These are phyloP conservation scores for Cladobotryum mycophilum DNA, from an alignment of 2,329 filamentous ascomycete species.

Conservation along the genomic window DNA sequence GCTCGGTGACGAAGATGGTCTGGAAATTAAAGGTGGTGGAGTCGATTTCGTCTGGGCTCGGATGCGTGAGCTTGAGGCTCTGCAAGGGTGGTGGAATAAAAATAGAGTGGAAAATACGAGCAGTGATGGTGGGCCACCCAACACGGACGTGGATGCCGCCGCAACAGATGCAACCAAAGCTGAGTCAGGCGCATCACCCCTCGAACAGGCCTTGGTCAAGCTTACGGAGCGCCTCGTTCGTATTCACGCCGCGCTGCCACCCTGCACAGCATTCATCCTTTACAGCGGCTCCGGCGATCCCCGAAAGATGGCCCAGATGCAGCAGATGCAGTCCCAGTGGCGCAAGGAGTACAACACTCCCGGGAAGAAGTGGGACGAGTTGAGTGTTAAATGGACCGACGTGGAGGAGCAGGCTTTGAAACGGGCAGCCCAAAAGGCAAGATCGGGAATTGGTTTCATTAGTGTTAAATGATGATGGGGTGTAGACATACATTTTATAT, in stretches of 20 bases:
- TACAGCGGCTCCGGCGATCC: constrained; percentile 63
- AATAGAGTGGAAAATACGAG: constrained; percentile 38
- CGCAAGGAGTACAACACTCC: constrained; percentile 59
- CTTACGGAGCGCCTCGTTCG: constrained; percentile 45
- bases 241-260: constrained; percentile 53
- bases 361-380: constrained; percentile 59
- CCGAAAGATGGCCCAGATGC: constrained; percentile 57
- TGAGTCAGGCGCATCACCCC: constrained; percentile 21
- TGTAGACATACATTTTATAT: background rate
- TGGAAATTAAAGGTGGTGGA: constrained; percentile 51
- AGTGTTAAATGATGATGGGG: constrained; percentile 48
- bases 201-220: constrained; percentile 41
- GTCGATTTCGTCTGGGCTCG: constrained; percentile 63
- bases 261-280: constrained; percentile 59
- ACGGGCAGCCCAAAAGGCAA: constrained; percentile 49
- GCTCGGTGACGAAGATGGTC: constrained; percentile 50
- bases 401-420: constrained; percentile 57
- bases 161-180: constrained; percentile 12
- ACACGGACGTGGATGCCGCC: constrained; percentile 10
- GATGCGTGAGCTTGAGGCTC: constrained; percentile 58
- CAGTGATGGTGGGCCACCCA: constrained; percentile 30
- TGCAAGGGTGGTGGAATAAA: constrained; percentile 62
- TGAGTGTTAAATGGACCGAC: constrained; percentile 63
- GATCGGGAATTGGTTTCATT: constrained; percentile 59
- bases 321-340: constrained; percentile 54